Base-by-base conservation (phyloP, 345 rosid species). In the Linum lewisii region DNA sequence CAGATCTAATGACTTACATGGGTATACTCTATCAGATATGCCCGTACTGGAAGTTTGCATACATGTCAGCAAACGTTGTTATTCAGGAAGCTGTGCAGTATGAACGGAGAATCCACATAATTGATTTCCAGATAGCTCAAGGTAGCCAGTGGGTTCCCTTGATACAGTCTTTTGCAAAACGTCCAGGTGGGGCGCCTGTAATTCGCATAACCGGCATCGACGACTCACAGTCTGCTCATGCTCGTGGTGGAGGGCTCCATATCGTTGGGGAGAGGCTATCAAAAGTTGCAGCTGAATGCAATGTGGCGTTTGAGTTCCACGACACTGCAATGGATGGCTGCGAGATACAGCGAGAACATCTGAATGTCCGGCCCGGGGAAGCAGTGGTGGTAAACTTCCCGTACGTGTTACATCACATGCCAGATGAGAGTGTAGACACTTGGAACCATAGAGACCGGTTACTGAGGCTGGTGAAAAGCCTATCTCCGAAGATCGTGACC, bases 1-100 rank as follows among this genome's bases (percentile, higher is more conserved):
- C 88, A 6, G 99, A 93, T 56, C 75, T 93, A 32, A 84, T 93
- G 99, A 81, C 95, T 65, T 93, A 89, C 81, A 93, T 93, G 99
- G 59, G 74, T 1, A 72, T 84, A 54, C 90, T 93, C 26, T 89
- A 71, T 70, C 74, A 62, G 62, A 75, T 87, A 44, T 89, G 99
- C 57, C 99, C 99, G 0, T 93, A 83, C 74, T 93, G 91, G 94
- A 89, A 73, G 73, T 93, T 89, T 57, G 99, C 97, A 1, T 93
- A 93, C 70, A 64, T 26, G 21, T 72, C 97, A 23, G 86, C 97
- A n/a, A 89, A 93, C 69, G 86, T 51, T 26, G 74, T 77, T 2
- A 89, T 89, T 26, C 68, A 54, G 60, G 97, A 87, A 76, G 94
- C 81, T 22, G 72, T 84, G 63, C 70, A 71, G 61, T 70, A 77